Base-by-base conservation (phyloP, 768 basidiomycete genomes). In the Brasilioporus rufonigricans region DNA sequence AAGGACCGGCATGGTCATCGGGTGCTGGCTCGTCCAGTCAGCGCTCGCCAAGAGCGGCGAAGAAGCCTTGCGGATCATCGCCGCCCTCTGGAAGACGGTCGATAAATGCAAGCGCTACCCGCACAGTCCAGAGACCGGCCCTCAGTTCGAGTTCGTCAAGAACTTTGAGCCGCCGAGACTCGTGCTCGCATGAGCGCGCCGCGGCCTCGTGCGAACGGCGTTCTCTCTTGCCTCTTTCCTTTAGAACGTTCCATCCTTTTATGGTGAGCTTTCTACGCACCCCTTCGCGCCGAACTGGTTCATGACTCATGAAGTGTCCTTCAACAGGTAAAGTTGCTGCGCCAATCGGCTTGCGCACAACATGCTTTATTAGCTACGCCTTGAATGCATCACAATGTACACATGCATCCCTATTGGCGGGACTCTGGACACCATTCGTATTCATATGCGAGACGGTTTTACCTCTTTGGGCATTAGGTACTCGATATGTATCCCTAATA, bases 71-170 rank as follows among this genome's bases (percentile, higher is more conserved):
- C 67, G 72, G 14, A 79, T 86, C 46, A 85, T 90, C 58, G 86
- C 82, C 19, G 63, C 76, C 54, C 81, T 88, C 60, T 91, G 89
- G 89, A 79, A 81, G 64, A 80, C 76, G 3, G 89, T 91, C 46
- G 88, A 87, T 71, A 91, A 91, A 74, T 89, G 80, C 74, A 81
- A 77, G 44, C 77, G 86, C 10, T 90, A 83, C 70, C 87, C 87
- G 0, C 80, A 85, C 65, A 87, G 86, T 64, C 89, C 89, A 16
- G 89, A 91, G 73, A 91, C 89, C 3, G 88, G 89, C 18, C 77
- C 85, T 1, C 89, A 91, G 68, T 85, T 83, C 65, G 85, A 90
- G 61, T 91, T 83, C 64, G 89, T 91, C 21, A 77, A 74, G 63
- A 80, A 79, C 61, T 89, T 87, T 61, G 63, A 64, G 31, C 65